A percentile compares a stretch with the other conserved stretches of the same genome.
These are phyloP conservation scores for Sarocladium brachiariae DNA, from an alignment of 2,329 filamentous ascomycete species.

Conservation along the genomic window DNA sequence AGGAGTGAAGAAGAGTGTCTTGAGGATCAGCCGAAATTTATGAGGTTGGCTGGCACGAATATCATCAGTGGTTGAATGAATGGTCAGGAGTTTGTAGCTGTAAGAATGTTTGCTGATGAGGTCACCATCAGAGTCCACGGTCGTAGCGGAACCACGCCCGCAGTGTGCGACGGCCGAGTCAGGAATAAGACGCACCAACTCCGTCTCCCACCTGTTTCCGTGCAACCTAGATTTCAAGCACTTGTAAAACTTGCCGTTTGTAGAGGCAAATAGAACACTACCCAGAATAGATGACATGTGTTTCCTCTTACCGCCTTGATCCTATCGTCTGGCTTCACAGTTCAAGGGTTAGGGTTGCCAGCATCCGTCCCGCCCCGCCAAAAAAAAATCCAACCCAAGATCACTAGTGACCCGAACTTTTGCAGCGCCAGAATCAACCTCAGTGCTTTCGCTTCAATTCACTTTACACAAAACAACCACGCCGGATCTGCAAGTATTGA, in stretches of 20 bases:
- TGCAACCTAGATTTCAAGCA: too few relatives aligned
- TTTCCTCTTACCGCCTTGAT: too few relatives aligned
- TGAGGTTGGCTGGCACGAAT: too few relatives aligned
- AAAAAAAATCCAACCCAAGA: slow-evolving; percentile 7
- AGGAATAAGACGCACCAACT: too few relatives aligned
- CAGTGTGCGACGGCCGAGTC: background rate
- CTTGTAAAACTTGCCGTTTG: too few relatives aligned
- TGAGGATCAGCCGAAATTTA: too few relatives aligned
- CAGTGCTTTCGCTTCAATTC: slow-evolving; percentile 1
- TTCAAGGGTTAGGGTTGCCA: slow-evolving; percentile 2
- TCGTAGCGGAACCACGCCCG: background rate
- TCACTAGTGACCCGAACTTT: background rate
- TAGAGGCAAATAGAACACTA: too few relatives aligned
- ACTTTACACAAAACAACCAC: background rate
- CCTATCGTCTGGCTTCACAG: too few relatives aligned
- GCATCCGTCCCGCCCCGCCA: background rate
- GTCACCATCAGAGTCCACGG: background rate
- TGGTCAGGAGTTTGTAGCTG: background rate
- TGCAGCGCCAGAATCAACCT: background rate
- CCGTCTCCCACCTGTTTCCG: too few relatives aligned
- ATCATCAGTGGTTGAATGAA: background rate
- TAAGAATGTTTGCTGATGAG: background rate
- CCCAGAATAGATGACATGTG: too few relatives aligned
- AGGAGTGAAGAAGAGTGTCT: too few relatives aligned
- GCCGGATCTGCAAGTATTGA: background rate